Base-by-base conservation (phyloP, 1,284 basidiomycete species). In the Ceratobasidium papillatum region DNA sequence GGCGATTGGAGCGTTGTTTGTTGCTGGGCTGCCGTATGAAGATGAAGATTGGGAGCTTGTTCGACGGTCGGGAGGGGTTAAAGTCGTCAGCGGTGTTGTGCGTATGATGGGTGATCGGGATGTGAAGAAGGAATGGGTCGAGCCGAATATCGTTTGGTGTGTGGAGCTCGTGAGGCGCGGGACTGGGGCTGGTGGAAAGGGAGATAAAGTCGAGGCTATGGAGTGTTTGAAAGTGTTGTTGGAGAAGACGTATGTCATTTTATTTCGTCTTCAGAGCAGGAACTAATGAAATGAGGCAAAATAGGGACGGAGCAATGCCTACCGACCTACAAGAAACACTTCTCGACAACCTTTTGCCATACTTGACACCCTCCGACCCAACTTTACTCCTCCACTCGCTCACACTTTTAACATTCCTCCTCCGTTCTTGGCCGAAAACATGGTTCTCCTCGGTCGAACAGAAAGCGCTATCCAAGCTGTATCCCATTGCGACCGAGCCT, bases 121-220 rank as follows among this genome's bases (percentile, higher is more conserved):
- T 30, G 84, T 93, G 59, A 85, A 86, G 74, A 92, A 94, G 77
- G 82, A 86, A 11, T 98, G 95, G 95, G 88, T 96, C 17, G 90
- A 91, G 69, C 88, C 89, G 3, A 91, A 89, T 77, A 84, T 95
- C 47, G 88, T 92, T 56, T 95, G 94, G 87, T 84, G 94, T 19
- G 87, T 95, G 76, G 86, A 87, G 0, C 84, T 98, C 30, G 82
- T 99, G 75, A 90, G 90, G 81, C 93, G 92, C 82, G 93, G 90
- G 77, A 93, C 94, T 71, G 87, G 94, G 34, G 34, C 56, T 0
- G 62, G 62, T 47, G 45, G 62, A n/a, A 64, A 64, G 30, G 82
- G 87, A 11, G 91, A 94, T 22, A 95, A 95, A 81, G 87, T 89
- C 34, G 93, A 94, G 52, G 86, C 94, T 0, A 96, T 99, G 81